Evolutionary conservation across 345 rosid species (phyloP), one percentile per base, ranked within the genome.

Genomic region (Lepidium aucheri): DNA sequence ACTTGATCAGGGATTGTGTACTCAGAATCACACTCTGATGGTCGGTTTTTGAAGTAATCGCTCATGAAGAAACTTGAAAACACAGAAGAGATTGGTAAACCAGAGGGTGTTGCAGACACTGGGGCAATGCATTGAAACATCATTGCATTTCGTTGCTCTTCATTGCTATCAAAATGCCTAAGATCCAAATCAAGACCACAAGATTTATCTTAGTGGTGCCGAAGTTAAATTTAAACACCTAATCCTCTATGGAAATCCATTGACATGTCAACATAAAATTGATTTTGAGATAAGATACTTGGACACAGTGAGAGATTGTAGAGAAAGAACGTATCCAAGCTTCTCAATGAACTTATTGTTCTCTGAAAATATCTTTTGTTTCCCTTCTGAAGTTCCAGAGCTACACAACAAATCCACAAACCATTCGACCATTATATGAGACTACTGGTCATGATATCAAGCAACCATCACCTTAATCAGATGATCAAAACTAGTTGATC

Each of bases 301-400:
- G 35, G 20, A 22, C 8, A 26, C 14, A 38, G 9, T 20, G 49
- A 39, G 63, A n/a, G 47, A 38, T 2, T 1, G 17, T 58, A 58
- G 22, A 58, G 35, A 12, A 0, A 13, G 0, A 58, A 24, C 13
- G 17, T 39, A 12, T 56, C 49, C 44, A 15, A 58, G 4, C 20
- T 40, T 24, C 12, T 58, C 63, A 7, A n/a, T 7, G 63, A 6
- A 58, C 35, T 8, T 40, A 2, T 58, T 22, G 20, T 38, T 85
- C 12, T 84, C 77, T 5, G 91, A 91, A 81, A 88, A 75, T 75
- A 83, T 40, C 74, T 87, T 87, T 14, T 83, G 84, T 42, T 71
- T 74, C 43, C 88, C 88, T 20, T 85, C 88, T 5, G 94, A 85
- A 39, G 90, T 85, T n/a, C 95, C 89, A 1, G 89, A 63, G 79